Evolutionary conservation across 2,329 filamentous ascomycete species (phyloP), one percentile per base, ranked within the genome.

Genomic region (Fusarium equiseti): DNA sequence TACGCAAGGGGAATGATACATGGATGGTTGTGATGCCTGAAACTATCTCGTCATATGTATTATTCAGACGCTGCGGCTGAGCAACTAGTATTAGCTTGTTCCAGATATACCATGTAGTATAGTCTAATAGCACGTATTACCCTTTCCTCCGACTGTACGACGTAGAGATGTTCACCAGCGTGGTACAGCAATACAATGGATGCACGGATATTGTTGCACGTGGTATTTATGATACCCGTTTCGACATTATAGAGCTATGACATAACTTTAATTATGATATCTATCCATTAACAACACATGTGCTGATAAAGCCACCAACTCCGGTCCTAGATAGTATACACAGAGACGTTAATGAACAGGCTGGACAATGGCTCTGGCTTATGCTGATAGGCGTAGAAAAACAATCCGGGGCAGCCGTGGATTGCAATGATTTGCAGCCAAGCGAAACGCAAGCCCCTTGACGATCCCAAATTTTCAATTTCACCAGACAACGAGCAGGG

Each of bases 341-440:
- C 15, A 24, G 43, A 43, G 46, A 16, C 18, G 32, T 65, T 42
- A 46, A 52, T 20, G 29, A 54, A 60, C 22, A 22, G 55, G 42
- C 55, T 70, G 50, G 54, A 51, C 22, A n/a, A 59, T 63, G 59
- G 54, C 32, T 52, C 35, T 56, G 55, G 53, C 48, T 42, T 46
- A 29, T 48, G 51, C 44, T 58, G 66, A 66, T 43, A 58, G 63
- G 53, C 53, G 29, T 38, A 52, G 43, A 43, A 51, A 52, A 29
- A 31, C 43, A 68, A 63, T 67, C 68, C 63, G 59, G 63, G 42
- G 66, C 59, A 54, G 40, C 63, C 63, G 68, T 59, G 55, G 68
- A 45, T 40, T 54, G 51, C 53, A 65, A 59, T 71, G 68, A 71
- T 71, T 71, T 71, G 68, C 68, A 71, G 68, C 59, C 68, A 71